Conservation (phyloP, 805 yeast species). For the Cyberlindnera misumaiensis region DNA sequence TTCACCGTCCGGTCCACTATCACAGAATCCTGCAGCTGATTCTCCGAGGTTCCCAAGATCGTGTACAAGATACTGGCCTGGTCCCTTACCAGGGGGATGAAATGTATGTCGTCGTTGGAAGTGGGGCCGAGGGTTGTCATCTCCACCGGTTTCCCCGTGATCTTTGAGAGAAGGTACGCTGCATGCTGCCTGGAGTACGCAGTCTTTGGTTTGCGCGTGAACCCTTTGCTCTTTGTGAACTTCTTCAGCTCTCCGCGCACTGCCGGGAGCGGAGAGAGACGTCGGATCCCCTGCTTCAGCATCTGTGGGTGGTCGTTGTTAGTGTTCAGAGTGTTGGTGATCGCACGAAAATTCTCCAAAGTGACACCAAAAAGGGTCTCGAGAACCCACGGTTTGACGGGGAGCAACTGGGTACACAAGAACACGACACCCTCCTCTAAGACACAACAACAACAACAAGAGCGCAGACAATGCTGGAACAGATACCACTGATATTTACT, state of each 20-base stretch:
- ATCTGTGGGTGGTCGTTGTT: too few relatives aligned
- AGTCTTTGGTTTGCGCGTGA: constrained; percentile 1
- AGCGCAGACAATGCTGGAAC: background rate
- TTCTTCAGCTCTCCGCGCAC: background rate
- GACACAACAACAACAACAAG: background rate
- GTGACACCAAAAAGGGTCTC: too few relatives aligned
- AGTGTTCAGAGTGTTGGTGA: too few relatives aligned
- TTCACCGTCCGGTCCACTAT: constrained; percentile 47
- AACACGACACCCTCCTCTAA: too few relatives aligned
- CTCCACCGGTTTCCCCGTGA: constrained; percentile 17
- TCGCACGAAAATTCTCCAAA: too few relatives aligned
- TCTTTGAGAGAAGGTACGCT: constrained; percentile 16
- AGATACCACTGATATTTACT: constrained; percentile 47
- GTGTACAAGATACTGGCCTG: constrained; percentile 37
- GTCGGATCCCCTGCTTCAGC: too few relatives aligned
- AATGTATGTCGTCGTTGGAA: constrained; percentile 27
- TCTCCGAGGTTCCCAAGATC: constrained; percentile 52
- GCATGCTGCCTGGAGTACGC: constrained; percentile 21
- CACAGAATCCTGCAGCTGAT: constrained; percentile 51
- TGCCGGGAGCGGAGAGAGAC: background rate
- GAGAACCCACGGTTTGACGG: too few relatives aligned
- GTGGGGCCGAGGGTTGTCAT: constrained; percentile 29
- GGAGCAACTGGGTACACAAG: too few relatives aligned
- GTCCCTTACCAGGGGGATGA: constrained; percentile 31
- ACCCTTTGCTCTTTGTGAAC: too few relatives aligned